Evolutionary conservation across 495 filamentous ascomycete genomes (phyloP), one percentile per base, ranked within the genome.

Genomic region (Tuber magnatum): DNA sequence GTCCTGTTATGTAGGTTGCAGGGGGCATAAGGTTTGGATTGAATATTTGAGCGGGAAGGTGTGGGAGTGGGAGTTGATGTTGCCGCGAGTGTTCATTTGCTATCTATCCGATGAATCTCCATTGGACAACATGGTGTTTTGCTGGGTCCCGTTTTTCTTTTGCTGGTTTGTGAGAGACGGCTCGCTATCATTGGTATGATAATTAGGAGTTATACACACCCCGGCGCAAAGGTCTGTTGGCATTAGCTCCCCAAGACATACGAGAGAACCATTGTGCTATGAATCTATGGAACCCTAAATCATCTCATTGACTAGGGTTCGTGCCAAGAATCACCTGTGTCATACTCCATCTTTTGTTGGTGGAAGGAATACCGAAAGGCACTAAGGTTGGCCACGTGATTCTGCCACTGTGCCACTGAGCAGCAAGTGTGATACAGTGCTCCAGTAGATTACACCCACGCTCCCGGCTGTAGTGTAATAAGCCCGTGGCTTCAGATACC

Each of bases 1-100:
- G 90, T 91, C 20, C 85, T 98, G 81, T 91, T 94, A 20, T 84
- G 91, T 82, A 86, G 86, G 71, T 48, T 81, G 46, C 69, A 41
- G 39, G 69, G 43, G 32, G 12, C 12, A 35, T 65, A 65, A 65
- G 32, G 56, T 65, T 35, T 65, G 72, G 40, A 38, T 48, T 79
- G 65, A 79, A 40, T 4, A 7, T 16, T 40, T 46, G 46, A 20
- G 56, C 1, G 24, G 4, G 69, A 3, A 68, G 16, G 35, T 8
- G 56, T n/a, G 20, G 24, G 4, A 22, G 12, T 61, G 28, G 28
- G 7, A 12, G 38, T 22, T 68, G 46, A 32, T 42, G 9, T 39
- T 16, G 39, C 20, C 9, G 7, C 20, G 8, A 28, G 46, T 10
- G 9, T 18, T 16, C 24, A 9, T 41, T 42, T 35, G 24, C 18